These are phyloP conservation scores for Apophysomyces variabilis DNA, from an alignment of 371 early-diverging fungal species.

Conservation along the genomic window DNA sequence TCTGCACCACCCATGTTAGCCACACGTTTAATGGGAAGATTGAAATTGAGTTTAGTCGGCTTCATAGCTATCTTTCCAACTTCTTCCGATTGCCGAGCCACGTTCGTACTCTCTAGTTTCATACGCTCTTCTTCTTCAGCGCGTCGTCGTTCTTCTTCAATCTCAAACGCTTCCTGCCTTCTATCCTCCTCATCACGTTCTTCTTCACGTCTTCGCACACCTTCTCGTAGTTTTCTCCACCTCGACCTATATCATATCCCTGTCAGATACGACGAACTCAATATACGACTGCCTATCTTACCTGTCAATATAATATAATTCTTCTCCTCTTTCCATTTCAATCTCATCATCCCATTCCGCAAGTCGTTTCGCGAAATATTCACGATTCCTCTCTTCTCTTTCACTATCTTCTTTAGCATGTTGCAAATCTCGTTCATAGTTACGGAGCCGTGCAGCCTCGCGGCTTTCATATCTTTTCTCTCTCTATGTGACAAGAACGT, in stretches of 20 bases:
- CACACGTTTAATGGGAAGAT: conserved; percentile 47
- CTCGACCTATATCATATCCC: conserved; percentile 47
- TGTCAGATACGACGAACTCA: not conserved
- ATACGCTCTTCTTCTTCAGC: conserved; percentile 42
- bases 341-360: conserved; percentile 79
- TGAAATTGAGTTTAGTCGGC: conserved; percentile 56
- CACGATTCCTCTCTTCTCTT: conserved; percentile 50
- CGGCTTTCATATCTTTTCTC: conserved; percentile 70
- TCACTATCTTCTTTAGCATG: conserved; percentile 57
- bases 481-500: conserved; percentile 33
- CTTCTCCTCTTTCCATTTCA: conserved; percentile 64
- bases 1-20: conserved; percentile 52
- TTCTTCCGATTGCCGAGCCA: conserved; percentile 41
- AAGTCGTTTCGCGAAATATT: conserved; percentile 55
- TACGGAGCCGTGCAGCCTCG: conserved; percentile 57
- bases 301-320: conserved; percentile 75
- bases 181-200: conserved; percentile 77
- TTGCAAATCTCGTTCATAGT: conserved; percentile 56
- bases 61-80: conserved; percentile 42
- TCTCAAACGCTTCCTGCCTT: conserved; percentile 58
- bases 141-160: conserved; percentile 43
- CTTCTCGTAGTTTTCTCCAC: conserved; percentile 73
- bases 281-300: conserved; percentile 25
- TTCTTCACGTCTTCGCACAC: conserved; percentile 65
- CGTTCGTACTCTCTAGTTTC: conserved; percentile 27